Evolutionary conservation across 495 filamentous ascomycete genomes (phyloP), one percentile per base, ranked within the genome.

Genomic region (Penicillium silybi): DNA sequence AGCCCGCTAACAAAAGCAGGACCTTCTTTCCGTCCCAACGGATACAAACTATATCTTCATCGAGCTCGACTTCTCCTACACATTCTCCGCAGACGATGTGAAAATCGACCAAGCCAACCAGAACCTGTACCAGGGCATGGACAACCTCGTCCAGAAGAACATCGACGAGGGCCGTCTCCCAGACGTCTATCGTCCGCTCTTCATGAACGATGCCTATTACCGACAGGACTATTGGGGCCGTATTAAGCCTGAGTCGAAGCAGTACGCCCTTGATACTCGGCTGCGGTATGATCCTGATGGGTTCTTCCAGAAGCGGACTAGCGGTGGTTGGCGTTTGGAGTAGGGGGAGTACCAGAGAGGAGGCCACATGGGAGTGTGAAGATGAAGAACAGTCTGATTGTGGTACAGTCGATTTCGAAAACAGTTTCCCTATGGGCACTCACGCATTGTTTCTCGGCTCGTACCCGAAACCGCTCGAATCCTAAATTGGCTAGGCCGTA

Each of bases 171-270:
- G 73, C 27, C 68, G 75, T 1, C 56, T 78, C 9, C 72, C 74
- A 0, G 70, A 81, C 32, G 79, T 74, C 25, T 81, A 79, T 51
- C 65, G 81, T 35, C 80, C 80, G 4, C 50, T 85, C 0, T 84
- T 84, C 66, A 76, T 79, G 80, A 85, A 83, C 59, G 80, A 85
- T 50, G 74, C 73, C 1, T 80, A 78, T 63, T 77, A 69, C 45
- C 63, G 72, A 22, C 77, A 85, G 65, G 81, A 84, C 53, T 84
- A 81, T 62, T 84, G 80, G 67, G 77, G 74, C 1, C 68, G 81
- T 11, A 68, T 84, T 53, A 67, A 69, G 41, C 68, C 70, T 2
- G 71, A 56, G 32, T 81, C 72, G 22, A 64, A 75, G 39, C 70
- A 73, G 20, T 62, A 65, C 18, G 66, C 63, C 15, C 75, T 80